A percentile compares a stretch with the other conserved stretches of the same genome.
Evolutionary conservation across 208 protist species (phyloP).

Genomic region (Leishmania mexicana): DNA sequence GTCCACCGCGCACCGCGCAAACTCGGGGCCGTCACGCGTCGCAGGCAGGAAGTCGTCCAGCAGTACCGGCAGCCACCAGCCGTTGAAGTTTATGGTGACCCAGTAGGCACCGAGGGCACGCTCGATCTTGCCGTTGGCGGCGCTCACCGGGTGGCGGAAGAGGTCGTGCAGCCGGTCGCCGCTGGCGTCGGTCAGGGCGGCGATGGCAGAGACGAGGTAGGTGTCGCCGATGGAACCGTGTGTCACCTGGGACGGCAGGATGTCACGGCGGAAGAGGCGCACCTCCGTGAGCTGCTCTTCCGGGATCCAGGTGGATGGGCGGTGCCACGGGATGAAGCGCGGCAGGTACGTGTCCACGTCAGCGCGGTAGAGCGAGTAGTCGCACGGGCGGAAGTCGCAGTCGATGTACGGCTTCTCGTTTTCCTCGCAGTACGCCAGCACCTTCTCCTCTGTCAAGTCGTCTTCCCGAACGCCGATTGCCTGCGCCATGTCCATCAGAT

Average conservation of each 20-base stretch:
- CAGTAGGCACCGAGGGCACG: slow-evolving; percentile 70
- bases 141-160: slow-evolving; percentile 72
- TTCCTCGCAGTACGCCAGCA: slow-evolving; percentile 59
- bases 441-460: slow-evolving; percentile 55
- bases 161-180: slow-evolving; percentile 45
- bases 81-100: slow-evolving; percentile 81
- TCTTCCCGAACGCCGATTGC: slow-evolving; percentile 40
- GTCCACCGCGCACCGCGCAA: slow-evolving; percentile 57
- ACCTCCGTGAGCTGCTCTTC: slow-evolving; percentile 56
- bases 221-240: slow-evolving; percentile 84
- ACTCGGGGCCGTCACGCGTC: slow-evolving; percentile 60
- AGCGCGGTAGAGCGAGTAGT: slow-evolving; percentile 68
- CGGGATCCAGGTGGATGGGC: slow-evolving; percentile 63
- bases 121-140: slow-evolving; percentile 56
- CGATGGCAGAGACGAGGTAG: slow-evolving; percentile 77
- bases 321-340: slow-evolving; percentile 62
- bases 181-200: slow-evolving; percentile 49
- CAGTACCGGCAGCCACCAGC: slow-evolving; percentile 81
- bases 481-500: slow-evolving; percentile 44
- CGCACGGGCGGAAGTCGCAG: slow-evolving; percentile 65
- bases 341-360: slow-evolving; percentile 66
- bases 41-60: slow-evolving; percentile 85
- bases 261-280: slow-evolving; percentile 68
- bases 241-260: slow-evolving; percentile 64
- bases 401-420: slow-evolving; percentile 64